phyloP scores from a whole-genome alignment of 1,284 basidiomycete genomes.

The Farysia itapuensis region DNA sequence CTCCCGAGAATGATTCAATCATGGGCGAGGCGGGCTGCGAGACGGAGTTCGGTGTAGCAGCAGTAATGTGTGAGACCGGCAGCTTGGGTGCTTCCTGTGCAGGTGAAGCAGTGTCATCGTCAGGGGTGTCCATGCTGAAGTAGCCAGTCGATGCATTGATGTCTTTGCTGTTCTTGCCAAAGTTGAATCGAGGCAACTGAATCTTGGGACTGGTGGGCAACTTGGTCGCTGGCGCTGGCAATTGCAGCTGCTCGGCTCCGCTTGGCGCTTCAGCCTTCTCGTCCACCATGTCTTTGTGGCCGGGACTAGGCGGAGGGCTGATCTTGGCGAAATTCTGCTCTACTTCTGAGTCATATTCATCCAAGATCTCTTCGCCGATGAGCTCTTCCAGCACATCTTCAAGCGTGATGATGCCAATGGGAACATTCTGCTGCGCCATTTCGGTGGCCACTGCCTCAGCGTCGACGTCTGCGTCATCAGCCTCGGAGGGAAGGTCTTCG shows the following conservation, averaged over 20 bases:
- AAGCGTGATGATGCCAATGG: constrained; percentile 86
- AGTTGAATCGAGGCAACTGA: constrained; percentile 29
- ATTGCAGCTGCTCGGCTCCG: constrained; percentile 13
- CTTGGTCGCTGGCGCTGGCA: constrained; percentile 23
- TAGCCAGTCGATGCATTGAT: constrained; percentile 2
- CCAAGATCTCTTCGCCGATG: constrained; percentile 56
- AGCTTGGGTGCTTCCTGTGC: background rate
- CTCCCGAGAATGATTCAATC: background rate
- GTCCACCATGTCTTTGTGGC: constrained; percentile 31
- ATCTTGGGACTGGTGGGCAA: constrained; percentile 29
- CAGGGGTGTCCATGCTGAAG: background rate
- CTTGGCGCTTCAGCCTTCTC: constrained; percentile 21
- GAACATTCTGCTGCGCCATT: constrained; percentile 60
- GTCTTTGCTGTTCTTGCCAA: constrained; percentile 17
- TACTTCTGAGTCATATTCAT: constrained; percentile 54
- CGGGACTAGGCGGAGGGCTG: constrained; percentile 44
- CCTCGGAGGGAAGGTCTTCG: constrained; percentile 23
- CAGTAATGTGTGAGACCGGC: background rate
- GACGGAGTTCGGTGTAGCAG: background rate
- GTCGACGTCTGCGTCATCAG: constrained; percentile 70
- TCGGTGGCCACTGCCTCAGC: constrained; percentile 30
- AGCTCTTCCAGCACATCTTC: constrained; percentile 82
- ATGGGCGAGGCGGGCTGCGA: constrained; percentile 19
- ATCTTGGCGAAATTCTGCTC: constrained; percentile 48
- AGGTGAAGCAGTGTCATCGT: background rate